Evolutionary conservation across 805 yeast species (phyloP), one percentile per base, ranked within the genome.

Genomic region (Wickerhamomyces subpelliculosus): DNA sequence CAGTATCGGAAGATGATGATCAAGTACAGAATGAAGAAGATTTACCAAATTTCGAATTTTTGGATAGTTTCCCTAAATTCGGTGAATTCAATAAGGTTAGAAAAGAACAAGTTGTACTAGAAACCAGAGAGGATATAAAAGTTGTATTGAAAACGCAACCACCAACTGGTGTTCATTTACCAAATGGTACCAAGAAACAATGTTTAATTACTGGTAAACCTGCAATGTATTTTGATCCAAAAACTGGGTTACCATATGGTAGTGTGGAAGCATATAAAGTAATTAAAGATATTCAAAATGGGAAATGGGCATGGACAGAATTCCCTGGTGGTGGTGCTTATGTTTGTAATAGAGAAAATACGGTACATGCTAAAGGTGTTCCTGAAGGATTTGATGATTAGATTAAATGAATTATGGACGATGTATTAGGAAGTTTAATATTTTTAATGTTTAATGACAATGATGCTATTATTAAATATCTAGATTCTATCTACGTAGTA

Each of bases 171-270:
- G 77, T 82, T 23, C 73, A 79, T 45, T 63, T 82, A 40, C 82
- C 87, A 29, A 84, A 70, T 57, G 87, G 84, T 22, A 69, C 70
- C 36, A 79, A 76, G 58, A 67, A 69, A 51, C 73, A 77, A 60
- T 83, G 96, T 68, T 65, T 80, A 20, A 78, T 89, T 32, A 78
- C 87, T 3, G 95, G 95, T 3, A 72, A 72, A 35, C 80, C 78
- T 34, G 95, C 93, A 14, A 73, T 77, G 52, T 90, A 86, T 59
- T 79, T 83, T 46, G 97, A 90, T 64, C 97, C 97, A 0, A 70
- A 75, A 27, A 78, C 83, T 22, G 95, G 95, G 27, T 74, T 93
- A 37, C 94, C 96, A 2, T 93, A 93, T 60, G 72, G 80, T 35
- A 81, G 80, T 45, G 84, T 87, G 43, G 89, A 83, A 34, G 80